These are phyloP conservation scores for Astraeus odoratus DNA, from an alignment of 768 basidiomycete species.

Conservation along the genomic window DNA sequence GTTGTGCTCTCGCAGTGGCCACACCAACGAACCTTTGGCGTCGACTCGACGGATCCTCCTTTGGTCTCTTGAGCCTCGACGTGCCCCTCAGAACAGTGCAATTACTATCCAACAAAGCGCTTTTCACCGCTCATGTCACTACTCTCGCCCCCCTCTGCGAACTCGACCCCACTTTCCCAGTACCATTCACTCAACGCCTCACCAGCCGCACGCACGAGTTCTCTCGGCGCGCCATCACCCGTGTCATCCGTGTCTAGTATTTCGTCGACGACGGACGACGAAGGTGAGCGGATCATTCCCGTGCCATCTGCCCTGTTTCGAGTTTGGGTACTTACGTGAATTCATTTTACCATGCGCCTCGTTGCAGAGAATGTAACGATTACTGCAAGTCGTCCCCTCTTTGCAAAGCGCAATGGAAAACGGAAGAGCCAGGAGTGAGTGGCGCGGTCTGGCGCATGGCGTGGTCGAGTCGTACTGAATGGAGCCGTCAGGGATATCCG, in stretches of 20 bases:
- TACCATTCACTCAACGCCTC: conserved; percentile 29
- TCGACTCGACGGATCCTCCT: conserved; percentile 51
- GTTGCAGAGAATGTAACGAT: conserved; percentile 66
- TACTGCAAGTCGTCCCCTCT: conserved; percentile 43
- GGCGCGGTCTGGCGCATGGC: conserved; percentile 9
- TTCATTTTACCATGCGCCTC: conserved; percentile 26
- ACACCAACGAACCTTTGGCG: conserved; percentile 33
- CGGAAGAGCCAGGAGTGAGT: conserved; percentile 66
- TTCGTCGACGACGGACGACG: conserved; percentile 52
- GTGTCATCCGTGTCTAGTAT: conserved; percentile 46
- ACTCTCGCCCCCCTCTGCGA: conserved; percentile 18
- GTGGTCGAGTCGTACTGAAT: conserved; percentile 21
- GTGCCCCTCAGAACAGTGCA: conserved; percentile 7
- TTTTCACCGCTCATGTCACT: conserved; percentile 17
- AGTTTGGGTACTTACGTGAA: conserved; percentile 25
- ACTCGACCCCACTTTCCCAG: conserved; percentile 26
- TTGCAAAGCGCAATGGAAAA: conserved; percentile 40
- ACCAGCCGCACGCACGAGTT: conserved; percentile 13
- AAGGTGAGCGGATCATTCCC: conserved; percentile 42
- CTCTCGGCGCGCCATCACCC: conserved; percentile 23
- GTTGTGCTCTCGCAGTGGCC: conserved; percentile 17
- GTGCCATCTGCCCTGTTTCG: conserved; percentile 15
- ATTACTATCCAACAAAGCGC: too few relatives aligned
- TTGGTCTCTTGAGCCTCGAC: neutral
- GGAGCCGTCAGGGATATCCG: conserved; percentile 57